These are phyloP conservation scores for Fusarium domesticum DNA, from an alignment of 2,329 filamentous ascomycete genomes.

Conservation along the genomic window DNA sequence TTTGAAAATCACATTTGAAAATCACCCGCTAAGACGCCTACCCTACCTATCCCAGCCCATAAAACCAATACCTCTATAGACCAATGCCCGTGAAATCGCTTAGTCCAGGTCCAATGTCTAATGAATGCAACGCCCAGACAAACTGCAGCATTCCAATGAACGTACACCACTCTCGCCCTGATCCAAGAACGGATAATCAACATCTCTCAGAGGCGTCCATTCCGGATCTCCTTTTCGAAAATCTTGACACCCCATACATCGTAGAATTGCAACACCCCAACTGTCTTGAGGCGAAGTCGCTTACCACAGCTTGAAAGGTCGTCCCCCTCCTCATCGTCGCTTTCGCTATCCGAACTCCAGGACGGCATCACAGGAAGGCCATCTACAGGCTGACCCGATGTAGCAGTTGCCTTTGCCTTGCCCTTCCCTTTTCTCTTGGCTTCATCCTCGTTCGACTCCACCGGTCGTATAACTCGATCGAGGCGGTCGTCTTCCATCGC, in stretches of 20 bases:
- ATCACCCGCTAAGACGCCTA: too few relatives aligned
- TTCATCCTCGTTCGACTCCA: constrained; percentile 31
- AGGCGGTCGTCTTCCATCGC: constrained; percentile 51
- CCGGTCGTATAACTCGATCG: constrained; percentile 47
- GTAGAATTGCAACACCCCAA: constrained; percentile 38
- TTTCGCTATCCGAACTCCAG: constrained; percentile 35
- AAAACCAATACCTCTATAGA: too few relatives aligned
- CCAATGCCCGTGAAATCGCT: too few relatives aligned
- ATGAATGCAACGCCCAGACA: too few relatives aligned
- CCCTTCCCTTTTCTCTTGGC: constrained; percentile 34
- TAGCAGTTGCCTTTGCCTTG: constrained; percentile 32
- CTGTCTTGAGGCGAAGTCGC: constrained; percentile 36
- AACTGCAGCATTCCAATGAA: too few relatives aligned
- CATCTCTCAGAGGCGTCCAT: constrained; percentile 29
- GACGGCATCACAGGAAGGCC: constrained; percentile 31
- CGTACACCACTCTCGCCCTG: too few relatives aligned
- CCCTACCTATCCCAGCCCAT: too few relatives aligned
- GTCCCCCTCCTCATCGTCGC: constrained; percentile 31
- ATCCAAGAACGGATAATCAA: too few relatives aligned
- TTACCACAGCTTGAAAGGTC: constrained; percentile 31
- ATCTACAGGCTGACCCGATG: constrained; percentile 12
- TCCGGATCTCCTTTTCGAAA: constrained; percentile 56
- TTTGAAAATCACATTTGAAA: too few relatives aligned
- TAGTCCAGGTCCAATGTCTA: too few relatives aligned
- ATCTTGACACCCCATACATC: constrained; percentile 50